Base-by-base conservation (phyloP, 805 yeast species). In the Clavispora phyllophila region DNA sequence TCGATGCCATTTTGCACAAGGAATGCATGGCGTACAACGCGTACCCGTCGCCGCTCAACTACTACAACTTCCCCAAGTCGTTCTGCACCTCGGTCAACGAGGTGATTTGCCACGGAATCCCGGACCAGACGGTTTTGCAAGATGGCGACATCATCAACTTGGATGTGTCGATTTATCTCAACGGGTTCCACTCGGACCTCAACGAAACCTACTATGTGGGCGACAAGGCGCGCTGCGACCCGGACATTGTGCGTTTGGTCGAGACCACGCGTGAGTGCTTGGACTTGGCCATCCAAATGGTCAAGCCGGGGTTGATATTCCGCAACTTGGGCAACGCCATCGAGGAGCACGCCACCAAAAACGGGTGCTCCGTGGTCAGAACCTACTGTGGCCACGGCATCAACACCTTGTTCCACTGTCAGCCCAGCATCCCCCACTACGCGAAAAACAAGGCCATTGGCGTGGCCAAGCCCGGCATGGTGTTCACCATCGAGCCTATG, bases 401-500 rank as follows among this genome's bases (percentile, higher is more conserved):
- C 46, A 89, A 91, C 55, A 71, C 70, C 46, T 73, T 81, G 50
- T 93, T 93, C 81, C 99, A 93, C 65, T 80, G 90, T 56, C 83
- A 88, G 37, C 99, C 99, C 29, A 86, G 82, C 53, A 79, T 93
- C 42, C 96, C 97, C 2, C 99, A 93, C 64, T 93, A 93, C 60
- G 95, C 93, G 18, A 83, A 81, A 54, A 93, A 90, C 69, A 91
- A 91, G 69, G 87, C 96, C 7, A 75, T 90, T 37, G 99, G 99
- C 45, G 81, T 87, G 36, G 90, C 93, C 70, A 87, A 87, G 62
- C 91, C 96, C 18, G 99, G 99, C 18, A 86, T 90, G 84, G 88
- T 87, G 12, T 93, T 93, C 72, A 93, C 99, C 18, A 87, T 93
- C 44, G 99, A 93, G 67, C 99, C 99, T 36, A 93, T 93, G 99